Evolutionary conservation across 1,284 basidiomycete genomes (phyloP), one percentile per base, ranked within the genome.

Genomic region (Ceraceosorus bombacis): DNA sequence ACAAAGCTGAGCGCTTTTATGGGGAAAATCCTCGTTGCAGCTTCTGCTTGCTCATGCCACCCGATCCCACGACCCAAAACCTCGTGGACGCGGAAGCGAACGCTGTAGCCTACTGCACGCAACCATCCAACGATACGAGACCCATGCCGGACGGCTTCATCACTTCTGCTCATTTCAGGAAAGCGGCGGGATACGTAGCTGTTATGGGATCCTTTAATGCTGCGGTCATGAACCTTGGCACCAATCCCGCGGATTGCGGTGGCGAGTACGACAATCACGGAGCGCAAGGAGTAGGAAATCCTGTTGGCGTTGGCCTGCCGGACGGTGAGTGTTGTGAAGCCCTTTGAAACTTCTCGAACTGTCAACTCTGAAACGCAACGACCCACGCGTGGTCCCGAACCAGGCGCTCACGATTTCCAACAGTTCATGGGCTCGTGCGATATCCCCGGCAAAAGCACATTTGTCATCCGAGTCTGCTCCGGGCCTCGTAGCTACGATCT

Each of bases 101-200:
- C 39, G 73, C 73, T 0, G 72, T 74, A 9, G 61, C 70, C 8
- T 75, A 75, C 65, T 75, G 73, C 61, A 67, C 60, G 49, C 64
- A 71, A 50, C 70, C 73, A 0, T 55, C 53, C 50, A 75, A 75
- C 53, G 66, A 68, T 27, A 68, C 69, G 0, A 61, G 73, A 5
- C 73, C 68, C 57, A 65, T 65, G 65, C 72, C 73, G 0, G 73
- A 74, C 41, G 70, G 67, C 5, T 70, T 75, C 40, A 68, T 75
- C 57, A 65, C 66, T 59, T 69, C 72, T 15, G 69, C 72, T 0
- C 73, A 75, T 51, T 75, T 68, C 52, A 63, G 68, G 43, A 57
- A 59, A 5, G 70, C 71, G 4, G 54, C 63, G 5, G 46, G 61
- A 27, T 74, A 73, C 55, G 52, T 69, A 1, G 67, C 69, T 57